Base-by-base conservation (phyloP, 768 basidiomycete species). In the Lyophyllum decastes region DNA sequence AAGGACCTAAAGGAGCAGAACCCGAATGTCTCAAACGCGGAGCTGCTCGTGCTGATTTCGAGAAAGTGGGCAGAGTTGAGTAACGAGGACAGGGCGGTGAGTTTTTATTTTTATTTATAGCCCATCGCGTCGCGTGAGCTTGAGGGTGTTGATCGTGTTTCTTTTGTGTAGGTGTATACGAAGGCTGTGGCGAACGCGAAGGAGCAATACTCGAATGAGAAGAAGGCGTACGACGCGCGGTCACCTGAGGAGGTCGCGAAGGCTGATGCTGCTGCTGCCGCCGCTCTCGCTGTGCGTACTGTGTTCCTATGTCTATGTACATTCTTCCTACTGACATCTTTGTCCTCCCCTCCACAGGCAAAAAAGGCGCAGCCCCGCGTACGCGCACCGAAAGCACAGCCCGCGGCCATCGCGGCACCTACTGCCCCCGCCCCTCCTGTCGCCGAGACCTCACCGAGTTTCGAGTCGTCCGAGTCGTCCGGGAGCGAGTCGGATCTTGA, bases 51-150 rank as follows among this genome's bases (percentile, higher is more conserved):
- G 33, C 68, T 88, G 63, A 91, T 97, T 61, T 79, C 89, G 16
- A 83, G 84, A 56, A 80, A 82, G 60, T 98, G 95, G 95, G 76
- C 76, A 30, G 72, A 71, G 2, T 83, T 98, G 79, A 62, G 80
- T 17, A 77, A 81, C 2, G 85, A 83, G 8, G 80, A 90, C 67
- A 94, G 92, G 74, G 79, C 86, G 73, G 95, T 94, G 64, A 61
- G 90, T 76, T 58, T 58, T 53, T 30, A 30, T 30, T 30, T 30
- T 30, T 30, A 4, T 4, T 30, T 10, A 9, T 38, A 12, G 9
- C 35, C 45, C 26, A 17, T n/a, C 53, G 49, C 47, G 30, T 41
- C 43, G 47, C 51, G 52, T 56, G 17, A 41, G 14, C n/a, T n/a
- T n/a, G n/a, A n/a, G 24, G 22, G 16, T 61, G 49, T 59, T 58